Conservation (phyloP, 1,284 basidiomycete genomes). For the Dichomitus squalens region DNA sequence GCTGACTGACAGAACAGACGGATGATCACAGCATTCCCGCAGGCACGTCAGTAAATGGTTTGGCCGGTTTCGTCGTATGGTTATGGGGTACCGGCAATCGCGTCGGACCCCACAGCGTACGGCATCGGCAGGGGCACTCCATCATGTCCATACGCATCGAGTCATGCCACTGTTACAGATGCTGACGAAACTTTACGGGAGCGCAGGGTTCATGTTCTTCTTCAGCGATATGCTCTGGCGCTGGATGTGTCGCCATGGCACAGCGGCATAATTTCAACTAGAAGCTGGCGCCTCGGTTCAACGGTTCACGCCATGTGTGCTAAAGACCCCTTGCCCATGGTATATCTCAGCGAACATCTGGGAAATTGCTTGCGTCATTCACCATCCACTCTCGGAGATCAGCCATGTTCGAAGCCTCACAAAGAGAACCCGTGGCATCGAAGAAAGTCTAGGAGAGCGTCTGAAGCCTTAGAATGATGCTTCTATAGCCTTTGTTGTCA, state of each 20-base stretch:
- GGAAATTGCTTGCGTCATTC: not conserved
- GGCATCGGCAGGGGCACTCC: not conserved
- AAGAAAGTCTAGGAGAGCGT: not conserved
- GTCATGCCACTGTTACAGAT: not conserved
- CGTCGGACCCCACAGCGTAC: not conserved
- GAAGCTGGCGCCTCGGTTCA: not conserved
- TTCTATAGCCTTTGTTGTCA: not conserved
- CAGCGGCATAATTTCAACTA: not conserved
- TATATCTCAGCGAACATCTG: no score
- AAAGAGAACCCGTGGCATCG: not conserved
- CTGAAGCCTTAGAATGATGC: not conserved
- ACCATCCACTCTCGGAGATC: not conserved
- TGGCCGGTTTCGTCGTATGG: not conserved
- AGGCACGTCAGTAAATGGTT: not conserved
- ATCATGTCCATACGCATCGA: not conserved
- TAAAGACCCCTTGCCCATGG: no score
- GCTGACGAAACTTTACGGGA: not conserved
- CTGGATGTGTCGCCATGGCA: not conserved
- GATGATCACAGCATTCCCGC: not conserved
- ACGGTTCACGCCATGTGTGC: no score
- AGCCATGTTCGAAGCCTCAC: not conserved
- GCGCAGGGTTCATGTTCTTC: not conserved
- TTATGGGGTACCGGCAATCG: not conserved
- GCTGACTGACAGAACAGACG: not conserved
- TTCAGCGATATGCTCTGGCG: not conserved